Evolutionary conservation across 306 rosid species (phyloP), one percentile per base, ranked within the genome.

Genomic region (Quercus agrifolia): DNA sequence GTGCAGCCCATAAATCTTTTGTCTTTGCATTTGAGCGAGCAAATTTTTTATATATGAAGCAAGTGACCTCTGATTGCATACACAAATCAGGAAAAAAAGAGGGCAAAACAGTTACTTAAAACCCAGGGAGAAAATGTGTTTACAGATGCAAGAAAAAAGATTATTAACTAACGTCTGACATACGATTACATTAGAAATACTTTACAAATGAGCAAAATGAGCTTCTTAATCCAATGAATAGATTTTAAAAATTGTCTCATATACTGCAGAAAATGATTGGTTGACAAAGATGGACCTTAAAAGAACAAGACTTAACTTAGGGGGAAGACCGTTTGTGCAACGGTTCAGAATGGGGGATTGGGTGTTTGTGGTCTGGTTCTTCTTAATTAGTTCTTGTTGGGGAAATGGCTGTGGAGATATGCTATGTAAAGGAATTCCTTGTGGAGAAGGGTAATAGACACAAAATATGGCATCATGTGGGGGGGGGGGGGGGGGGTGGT

Each of bases 1-100:
- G 97, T 52, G 94, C 88, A 69, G 91, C 94, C 97, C 98, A 92
- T 20, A 94, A 88, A 89, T 94, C 97, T 88, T 87, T 97, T 18
- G 98, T 92, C 87, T 86, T 94, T 21, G 97, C 90, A 87, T 92
- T 94, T 67, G 97, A 88, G 80, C 70, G 87, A 15, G 97, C 94
- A 75, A 87, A 85, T 74, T 74, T 92, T 90, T 91, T 76, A 94
- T 88, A 80, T 92, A 94, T 20, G 97, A 86, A 80, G 97, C 99
- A 54, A 94, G 92, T 74, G 97, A 94, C 80, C 89, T 90, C 99
- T 94, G 92, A 77, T 78, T 69, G 69, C 35, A 7, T 38, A 38
- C 44, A 38, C 44, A 38, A 38, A 38, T 38, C 81, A 49, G 67
- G 85, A 76, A 33, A 31, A 5, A 33, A 23, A 18, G 38, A 67